Conservation (phyloP, 2,329 filamentous ascomycete species). For the Penicillium sp. region DNA sequence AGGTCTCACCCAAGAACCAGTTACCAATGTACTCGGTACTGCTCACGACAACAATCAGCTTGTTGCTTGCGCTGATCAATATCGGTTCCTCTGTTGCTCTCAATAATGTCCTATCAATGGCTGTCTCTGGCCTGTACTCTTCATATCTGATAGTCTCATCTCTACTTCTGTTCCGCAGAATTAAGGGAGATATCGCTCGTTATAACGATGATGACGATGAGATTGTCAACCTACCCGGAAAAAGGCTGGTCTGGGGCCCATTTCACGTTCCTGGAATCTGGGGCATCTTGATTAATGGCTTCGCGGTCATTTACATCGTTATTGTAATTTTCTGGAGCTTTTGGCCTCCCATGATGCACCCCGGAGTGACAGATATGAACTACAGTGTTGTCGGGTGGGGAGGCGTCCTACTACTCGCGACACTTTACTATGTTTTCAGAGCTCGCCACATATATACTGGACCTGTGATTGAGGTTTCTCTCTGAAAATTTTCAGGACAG, state of each 20-base stretch:
- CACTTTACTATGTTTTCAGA: slow-evolving; percentile 7
- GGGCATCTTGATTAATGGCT: slow-evolving; percentile 8
- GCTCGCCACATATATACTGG: slow-evolving; percentile 10
- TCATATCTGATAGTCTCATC: slow-evolving; percentile 9
- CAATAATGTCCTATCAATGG: slow-evolving; percentile 41
- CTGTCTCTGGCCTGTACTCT: slow-evolving; percentile 11
- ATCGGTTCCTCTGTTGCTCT: slow-evolving; percentile 43
- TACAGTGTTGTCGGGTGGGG: slow-evolving; percentile 9
- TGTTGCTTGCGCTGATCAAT: slow-evolving; percentile 39
- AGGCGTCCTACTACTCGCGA: slow-evolving; percentile 5
- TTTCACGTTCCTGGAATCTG: slow-evolving; percentile 7
- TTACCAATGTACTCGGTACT: slow-evolving; percentile 20
- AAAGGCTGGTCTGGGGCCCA: slow-evolving; percentile 27
- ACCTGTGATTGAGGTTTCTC: slow-evolving; percentile 10
- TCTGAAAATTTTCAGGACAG: background rate
- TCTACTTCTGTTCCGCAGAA: slow-evolving; percentile 4
- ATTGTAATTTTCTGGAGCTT: slow-evolving; percentile 17
- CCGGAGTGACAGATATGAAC: slow-evolving; percentile 10
- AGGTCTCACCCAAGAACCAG: slow-evolving; percentile 7
- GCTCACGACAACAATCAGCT: slow-evolving; percentile 17
- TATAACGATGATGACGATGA: slow-evolving; percentile 37
- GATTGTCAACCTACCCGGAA: slow-evolving; percentile 23
- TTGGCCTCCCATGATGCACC: slow-evolving; percentile 8
- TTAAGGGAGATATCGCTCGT: background rate
- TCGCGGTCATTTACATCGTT: slow-evolving; percentile 12